A percentile compares a stretch with the other conserved stretches of the same genome.
These are phyloP conservation scores for Cystofilobasidium ferigula DNA, from an alignment of 768 basidiomycete species.

Conservation along the genomic window DNA sequence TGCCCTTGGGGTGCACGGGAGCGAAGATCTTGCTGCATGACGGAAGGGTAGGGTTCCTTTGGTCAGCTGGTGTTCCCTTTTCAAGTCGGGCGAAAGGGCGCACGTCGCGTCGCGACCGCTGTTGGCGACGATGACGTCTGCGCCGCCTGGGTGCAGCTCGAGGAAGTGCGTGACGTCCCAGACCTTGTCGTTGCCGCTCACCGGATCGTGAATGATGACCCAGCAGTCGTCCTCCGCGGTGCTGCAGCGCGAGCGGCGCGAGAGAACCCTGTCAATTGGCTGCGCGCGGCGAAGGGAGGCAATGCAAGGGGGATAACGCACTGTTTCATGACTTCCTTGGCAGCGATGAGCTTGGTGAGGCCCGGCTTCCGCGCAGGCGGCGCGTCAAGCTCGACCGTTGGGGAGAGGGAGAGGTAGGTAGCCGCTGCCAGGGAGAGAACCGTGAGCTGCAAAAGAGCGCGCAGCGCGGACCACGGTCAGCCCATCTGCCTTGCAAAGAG, in stretches of 20 bases:
- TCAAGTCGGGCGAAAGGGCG: neutral
- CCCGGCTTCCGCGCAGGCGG: neutral
- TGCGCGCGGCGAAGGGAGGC: too few species aligned
- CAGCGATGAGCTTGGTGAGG: conserved; percentile 2
- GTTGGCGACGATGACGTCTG: neutral
- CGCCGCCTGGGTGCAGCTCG: conserved; percentile 25
- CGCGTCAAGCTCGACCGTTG: neutral
- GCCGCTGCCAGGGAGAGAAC: neutral
- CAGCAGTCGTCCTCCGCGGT: conserved; percentile 12
- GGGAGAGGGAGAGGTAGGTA: neutral
- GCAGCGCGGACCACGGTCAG: too few species aligned
- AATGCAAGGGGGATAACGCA: too few species aligned
- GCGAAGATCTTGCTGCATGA: conserved; percentile 22
- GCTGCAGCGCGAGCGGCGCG: neutral
- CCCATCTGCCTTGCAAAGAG: too few species aligned
- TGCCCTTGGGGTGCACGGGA: conserved; percentile 39
- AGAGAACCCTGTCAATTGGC: too few species aligned
- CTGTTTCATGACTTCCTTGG: conserved; percentile 5
- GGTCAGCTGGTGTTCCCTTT: too few species aligned
- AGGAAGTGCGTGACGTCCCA: conserved; percentile 38
- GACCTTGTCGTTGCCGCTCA: neutral
- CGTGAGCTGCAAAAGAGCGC: neutral
- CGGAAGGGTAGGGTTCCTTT: neutral
- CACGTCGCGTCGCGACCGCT: conserved; percentile 15
- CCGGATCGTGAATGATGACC: conserved; percentile 20